phyloP scores from a whole-genome alignment of 148 eudicot genomes.

The Spergularia marina region DNA sequence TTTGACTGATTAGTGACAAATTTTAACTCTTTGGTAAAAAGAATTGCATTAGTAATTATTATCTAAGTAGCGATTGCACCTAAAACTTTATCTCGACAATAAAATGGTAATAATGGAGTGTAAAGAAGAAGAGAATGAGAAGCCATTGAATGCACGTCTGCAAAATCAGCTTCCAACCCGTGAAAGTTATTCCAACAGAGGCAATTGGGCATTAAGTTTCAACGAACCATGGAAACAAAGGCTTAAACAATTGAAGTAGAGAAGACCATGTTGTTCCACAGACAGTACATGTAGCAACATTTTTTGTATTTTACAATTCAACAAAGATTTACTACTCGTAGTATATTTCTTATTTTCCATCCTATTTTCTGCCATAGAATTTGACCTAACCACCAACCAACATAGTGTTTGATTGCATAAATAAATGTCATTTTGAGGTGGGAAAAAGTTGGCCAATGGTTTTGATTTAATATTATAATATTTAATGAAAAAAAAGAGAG shows the following conservation, averaged over 20 bases:
- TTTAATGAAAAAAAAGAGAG: background rate
- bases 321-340: too few species aligned
- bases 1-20: too few species aligned
- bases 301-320: too few species aligned
- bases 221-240: background rate
- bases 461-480: too few species aligned
- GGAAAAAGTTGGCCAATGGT: constrained; percentile 7
- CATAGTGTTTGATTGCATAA: background rate
- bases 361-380: constrained; percentile 1
- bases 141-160: constrained; percentile 23
- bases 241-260: background rate
- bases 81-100: background rate
- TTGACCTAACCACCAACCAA: constrained; percentile 27
- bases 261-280: background rate
- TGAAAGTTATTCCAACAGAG: constrained; percentile 21
- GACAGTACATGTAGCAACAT: too few species aligned
- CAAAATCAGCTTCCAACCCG: constrained; percentile 22
- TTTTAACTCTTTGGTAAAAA: too few species aligned
- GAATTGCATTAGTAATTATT: too few species aligned
- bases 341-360: background rate
- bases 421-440: background rate
- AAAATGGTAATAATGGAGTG: background rate
- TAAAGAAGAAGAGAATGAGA: background rate
- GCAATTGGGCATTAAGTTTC: constrained; percentile 28
- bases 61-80: too few species aligned